Evolutionary conservation across 78 protist species (phyloP), one percentile per base, ranked within the genome.

Genomic region (Speleostelium caveatum): DNA sequence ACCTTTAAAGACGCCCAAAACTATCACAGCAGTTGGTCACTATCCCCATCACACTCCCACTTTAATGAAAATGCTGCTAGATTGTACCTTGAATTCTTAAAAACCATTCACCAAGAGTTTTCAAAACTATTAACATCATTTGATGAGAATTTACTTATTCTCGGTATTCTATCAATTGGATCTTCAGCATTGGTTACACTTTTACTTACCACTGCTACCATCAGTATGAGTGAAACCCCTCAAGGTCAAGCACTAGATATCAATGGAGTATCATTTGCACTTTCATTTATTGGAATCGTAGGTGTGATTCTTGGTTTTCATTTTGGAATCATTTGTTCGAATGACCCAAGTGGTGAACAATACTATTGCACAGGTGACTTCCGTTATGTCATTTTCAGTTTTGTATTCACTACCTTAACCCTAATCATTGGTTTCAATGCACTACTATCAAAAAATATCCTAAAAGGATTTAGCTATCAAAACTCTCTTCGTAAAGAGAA

Each of bases 151-250:
- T 14, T 83, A 2, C 58, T 83, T 6, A 36, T 83, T n/a, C 32
- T 83, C 36, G 91, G 91, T 33, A 39, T 83, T 2, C 53, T 83
- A 4, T 59, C 66, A 28, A 83, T 83, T 69, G 91, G 91, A 17
- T 83, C 91, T 32, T 69, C 79, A n/a, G 68, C 91, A 12, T 24
- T 83, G 10, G 91, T 83, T 2, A 83, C 91, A 33, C 42, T 83
- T 10, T 36, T 83, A 2, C 55, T 83, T 12, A 69, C 79, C 3
- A 69, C 33, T 32, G 63, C 91, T 2, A 69, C 91, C 1, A 83
- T 83, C 42, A 58, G 53, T 22, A 61, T 83, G 56, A 41, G 42
- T 59, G 91, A 69, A 26, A 24, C 17, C 28, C n/a, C n/a, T n/a
- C 42, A 69, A 14, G 58, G 61, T 2, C 36, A 51, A 2, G 32